Evolutionary conservation across 2,329 filamentous ascomycete genomes (phyloP).

Genomic region (Fusarium sp.): DNA sequence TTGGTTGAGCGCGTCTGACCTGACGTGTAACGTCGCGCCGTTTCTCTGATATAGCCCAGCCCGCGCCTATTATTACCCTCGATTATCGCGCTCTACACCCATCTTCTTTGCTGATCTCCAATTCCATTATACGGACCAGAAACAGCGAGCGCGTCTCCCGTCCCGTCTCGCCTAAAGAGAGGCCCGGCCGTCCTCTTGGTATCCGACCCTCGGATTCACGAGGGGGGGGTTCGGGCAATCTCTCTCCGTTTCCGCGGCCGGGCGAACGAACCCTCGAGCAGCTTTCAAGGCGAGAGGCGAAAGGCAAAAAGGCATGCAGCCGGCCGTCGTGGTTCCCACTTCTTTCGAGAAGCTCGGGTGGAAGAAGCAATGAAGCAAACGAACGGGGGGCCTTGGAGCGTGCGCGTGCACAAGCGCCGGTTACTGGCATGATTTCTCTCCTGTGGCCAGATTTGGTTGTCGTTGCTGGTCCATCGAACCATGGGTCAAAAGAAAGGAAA

Average conservation of each 20-base stretch:
- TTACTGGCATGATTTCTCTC: slow-evolving; percentile 23
- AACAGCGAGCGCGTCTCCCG: slow-evolving; percentile 4
- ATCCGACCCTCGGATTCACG: slow-evolving; percentile 2
- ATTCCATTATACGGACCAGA: slow-evolving; percentile 1
- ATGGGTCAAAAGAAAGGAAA: slow-evolving; percentile 7
- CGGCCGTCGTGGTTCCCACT: slow-evolving; percentile 22
- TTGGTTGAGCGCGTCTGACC: slow-evolving; percentile 12
- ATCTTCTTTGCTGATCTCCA: slow-evolving; percentile 13
- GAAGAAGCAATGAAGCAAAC: slow-evolving; percentile 27
- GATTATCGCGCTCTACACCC: slow-evolving; percentile 1
- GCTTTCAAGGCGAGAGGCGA: background rate
- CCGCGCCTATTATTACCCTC: slow-evolving; percentile 8
- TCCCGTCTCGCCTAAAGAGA: slow-evolving; percentile 22
- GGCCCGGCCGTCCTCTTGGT: slow-evolving; percentile 6
- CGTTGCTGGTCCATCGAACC: slow-evolving; percentile 27
- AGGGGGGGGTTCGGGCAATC: background rate
- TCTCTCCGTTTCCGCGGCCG: background rate
- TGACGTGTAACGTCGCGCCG: slow-evolving; percentile 25
- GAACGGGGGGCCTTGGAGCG: slow-evolving; percentile 8
- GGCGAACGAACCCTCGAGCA: background rate
- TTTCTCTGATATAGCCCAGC: slow-evolving; percentile 7
- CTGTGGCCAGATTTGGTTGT: slow-evolving; percentile 14
- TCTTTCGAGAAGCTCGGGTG: slow-evolving; percentile 38
- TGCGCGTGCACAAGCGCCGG: slow-evolving; percentile 10
- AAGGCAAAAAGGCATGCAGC: background rate